Base-by-base conservation (phyloP, 2,329 filamentous ascomycete species). In the Pseudocercospora macadamiae region DNA sequence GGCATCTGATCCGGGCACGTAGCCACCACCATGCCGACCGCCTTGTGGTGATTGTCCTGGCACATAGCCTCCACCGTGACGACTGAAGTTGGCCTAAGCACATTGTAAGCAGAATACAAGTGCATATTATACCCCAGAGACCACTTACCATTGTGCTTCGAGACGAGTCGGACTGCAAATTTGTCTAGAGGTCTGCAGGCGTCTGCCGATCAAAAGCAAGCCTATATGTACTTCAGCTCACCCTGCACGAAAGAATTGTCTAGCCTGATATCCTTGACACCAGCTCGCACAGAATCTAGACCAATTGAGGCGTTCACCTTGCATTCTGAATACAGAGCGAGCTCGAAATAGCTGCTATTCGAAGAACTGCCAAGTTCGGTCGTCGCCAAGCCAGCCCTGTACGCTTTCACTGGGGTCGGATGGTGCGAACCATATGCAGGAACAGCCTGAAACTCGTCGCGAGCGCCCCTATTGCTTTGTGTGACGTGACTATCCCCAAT, bases 41-140 rank as follows among this genome's bases (percentile, higher is more conserved):
- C 28, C 39, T 18, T 39, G 36, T 7, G 21, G n/a, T 14, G 16
- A 19, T 34, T 57, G 44, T 44, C 34, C 54, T 12, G 54, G 54
- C 25, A 51, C 32, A 30, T 25, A 42, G 12, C 45, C 54, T 28
- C 54, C 54, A 26, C 54, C 54, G 36, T 57, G 47, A 51, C 54
- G 54, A 45, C 25, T 28, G 21, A 16, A 14, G 23, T n/a, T 30
- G 16, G 25, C 45, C 45, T 49, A 42, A 21, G 18, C 8, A 52
- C 28, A 23, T 18, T 6, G 19, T 37, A 19, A 12, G 36, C n/a
- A 12, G 10, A 23, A 36, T 14, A 37, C 10, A 32, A 32, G 28
- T 36, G 3, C 23, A 8, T 16, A 19, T 52, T 6, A 21, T 8
- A 18, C 2, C 19, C 19, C 16, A 37, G 2, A 8, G 5, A 18